Evolutionary conservation across 352 stramenopile species (phyloP).

Genomic region (Phytophthora constricta): DNA sequence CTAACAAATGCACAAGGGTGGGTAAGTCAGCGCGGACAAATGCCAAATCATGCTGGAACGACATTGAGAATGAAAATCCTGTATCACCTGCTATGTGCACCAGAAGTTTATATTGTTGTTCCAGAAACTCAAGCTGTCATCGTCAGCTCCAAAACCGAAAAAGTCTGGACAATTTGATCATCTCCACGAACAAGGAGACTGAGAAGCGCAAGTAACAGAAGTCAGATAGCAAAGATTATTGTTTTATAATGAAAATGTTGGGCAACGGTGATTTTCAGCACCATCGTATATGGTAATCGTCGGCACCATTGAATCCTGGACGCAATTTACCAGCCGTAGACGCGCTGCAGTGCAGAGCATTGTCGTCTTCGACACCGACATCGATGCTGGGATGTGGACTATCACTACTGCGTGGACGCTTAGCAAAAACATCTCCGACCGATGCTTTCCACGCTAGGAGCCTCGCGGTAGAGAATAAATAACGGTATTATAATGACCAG

Average conservation of each 20-base stretch:
- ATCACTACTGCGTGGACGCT: too few species aligned
- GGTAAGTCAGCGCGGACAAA: neutral
- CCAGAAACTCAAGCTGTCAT: conserved; percentile 4
- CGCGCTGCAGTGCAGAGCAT: too few species aligned
- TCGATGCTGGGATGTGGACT: too few species aligned
- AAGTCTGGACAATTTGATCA: conserved; percentile 1
- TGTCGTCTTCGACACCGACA: too few species aligned
- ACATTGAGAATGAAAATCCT: conserved; percentile 4
- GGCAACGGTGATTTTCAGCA: neutral
- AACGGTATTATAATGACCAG: too few species aligned
- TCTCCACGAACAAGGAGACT: neutral
- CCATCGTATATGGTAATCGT: too few species aligned
- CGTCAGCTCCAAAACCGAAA: neutral
- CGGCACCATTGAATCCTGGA: too few species aligned
- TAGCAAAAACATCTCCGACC: too few species aligned
- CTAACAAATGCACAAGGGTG: neutral
- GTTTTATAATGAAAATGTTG: neutral
- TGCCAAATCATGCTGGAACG: neutral
- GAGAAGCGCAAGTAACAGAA: neutral
- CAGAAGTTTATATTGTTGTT: neutral
- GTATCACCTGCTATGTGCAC: conserved; percentile 7
- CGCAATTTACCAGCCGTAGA: too few species aligned
- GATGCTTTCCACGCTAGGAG: too few species aligned
- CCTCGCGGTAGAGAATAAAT: too few species aligned
- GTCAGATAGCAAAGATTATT: neutral